Evolutionary conservation across 225 moss, liverwort and hornwort genomes (phyloP).

Genomic region (Lunularia cruciata): DNA sequence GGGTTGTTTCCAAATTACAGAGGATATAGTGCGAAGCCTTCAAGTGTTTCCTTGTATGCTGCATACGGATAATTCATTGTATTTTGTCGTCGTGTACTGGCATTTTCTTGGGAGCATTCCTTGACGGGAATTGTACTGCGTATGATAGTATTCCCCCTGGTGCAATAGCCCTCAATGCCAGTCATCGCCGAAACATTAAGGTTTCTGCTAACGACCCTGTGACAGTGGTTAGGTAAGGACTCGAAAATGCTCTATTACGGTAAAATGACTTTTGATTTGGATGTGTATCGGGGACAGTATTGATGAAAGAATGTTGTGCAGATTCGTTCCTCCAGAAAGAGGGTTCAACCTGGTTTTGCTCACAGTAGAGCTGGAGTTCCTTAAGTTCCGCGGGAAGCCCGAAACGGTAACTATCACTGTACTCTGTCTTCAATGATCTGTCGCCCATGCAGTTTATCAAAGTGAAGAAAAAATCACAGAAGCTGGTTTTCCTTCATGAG

Average conservation of each 20-base stretch:
- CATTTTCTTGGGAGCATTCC: slow-evolving; percentile 20
- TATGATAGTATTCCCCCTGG: slow-evolving; percentile 53
- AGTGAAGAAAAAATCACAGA: too few relatives aligned
- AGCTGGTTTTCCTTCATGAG: neutral
- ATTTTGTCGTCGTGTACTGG: neutral
- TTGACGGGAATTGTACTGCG: slow-evolving; percentile 65
- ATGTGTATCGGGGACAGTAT: too few relatives aligned
- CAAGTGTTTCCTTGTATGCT: neutral
- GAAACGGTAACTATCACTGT: slow-evolving; percentile 52
- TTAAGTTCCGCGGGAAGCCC: slow-evolving; percentile 51
- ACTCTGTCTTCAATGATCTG: neutral
- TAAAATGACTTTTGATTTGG: too few relatives aligned
- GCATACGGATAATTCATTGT: too few relatives aligned
- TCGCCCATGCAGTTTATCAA: too few relatives aligned
- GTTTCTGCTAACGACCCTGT: slow-evolving; percentile 65
- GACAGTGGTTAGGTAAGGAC: slow-evolving; percentile 61
- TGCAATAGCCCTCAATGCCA: slow-evolving; percentile 62
- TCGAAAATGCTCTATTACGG: too few relatives aligned
- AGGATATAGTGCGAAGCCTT: too few relatives aligned
- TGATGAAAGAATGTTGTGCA: slow-evolving; percentile 26
- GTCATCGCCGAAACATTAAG: slow-evolving; percentile 67
- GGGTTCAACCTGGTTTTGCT: slow-evolving; percentile 59
- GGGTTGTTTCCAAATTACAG: too few relatives aligned
- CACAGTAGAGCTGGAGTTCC: slow-evolving; percentile 66
- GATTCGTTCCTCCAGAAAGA: slow-evolving; percentile 51